These are phyloP conservation scores for Coccomyxa sp. DNA, from an alignment of 139 green algal species.

Conservation along the genomic window DNA sequence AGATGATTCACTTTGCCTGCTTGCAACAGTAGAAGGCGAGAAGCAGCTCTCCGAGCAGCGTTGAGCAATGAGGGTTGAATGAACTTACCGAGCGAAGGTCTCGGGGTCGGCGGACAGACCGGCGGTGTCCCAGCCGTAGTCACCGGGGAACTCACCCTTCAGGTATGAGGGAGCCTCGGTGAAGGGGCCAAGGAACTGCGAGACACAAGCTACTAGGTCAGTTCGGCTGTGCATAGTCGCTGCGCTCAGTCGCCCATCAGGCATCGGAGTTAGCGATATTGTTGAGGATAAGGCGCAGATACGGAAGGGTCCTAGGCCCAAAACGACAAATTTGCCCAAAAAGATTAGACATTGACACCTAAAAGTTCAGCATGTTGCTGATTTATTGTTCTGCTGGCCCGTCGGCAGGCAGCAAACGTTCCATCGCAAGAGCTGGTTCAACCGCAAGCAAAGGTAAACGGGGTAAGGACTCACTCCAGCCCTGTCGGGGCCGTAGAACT, in stretches of 20 bases:
- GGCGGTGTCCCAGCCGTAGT: slow-evolving; percentile 97
- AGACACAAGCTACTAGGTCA: background rate
- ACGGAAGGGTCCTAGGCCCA: background rate
- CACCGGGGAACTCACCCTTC: slow-evolving; percentile 79
- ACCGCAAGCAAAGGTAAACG: background rate
- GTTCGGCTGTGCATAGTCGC: too few species aligned
- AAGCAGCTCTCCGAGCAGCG: too few species aligned
- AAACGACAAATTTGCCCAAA: too few species aligned
- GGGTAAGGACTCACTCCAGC: slow-evolving; percentile 21
- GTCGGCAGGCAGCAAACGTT: too few species aligned
- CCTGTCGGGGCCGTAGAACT: slow-evolving; percentile 67
- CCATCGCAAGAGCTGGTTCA: too few species aligned
- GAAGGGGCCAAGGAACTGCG: slow-evolving; percentile 13
- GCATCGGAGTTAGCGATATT: background rate
- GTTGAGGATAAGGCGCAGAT: background rate
- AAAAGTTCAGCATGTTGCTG: too few species aligned
- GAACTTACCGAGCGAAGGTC: slow-evolving; percentile 69
- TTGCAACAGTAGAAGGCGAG: too few species aligned
- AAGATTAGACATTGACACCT: too few species aligned
- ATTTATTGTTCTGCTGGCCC: too few species aligned
- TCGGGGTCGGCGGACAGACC: slow-evolving; percentile 93
- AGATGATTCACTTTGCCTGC: too few species aligned
- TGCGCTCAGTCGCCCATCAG: too few species aligned
- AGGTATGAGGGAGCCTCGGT: slow-evolving; percentile 13
- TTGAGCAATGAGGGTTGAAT: too few species aligned